Percentiles rank a stretch among this genome's conserved stretches.
Evolutionary conservation across 768 basidiomycete species (phyloP).

Genomic region (Leccinum longicurvipes): DNA sequence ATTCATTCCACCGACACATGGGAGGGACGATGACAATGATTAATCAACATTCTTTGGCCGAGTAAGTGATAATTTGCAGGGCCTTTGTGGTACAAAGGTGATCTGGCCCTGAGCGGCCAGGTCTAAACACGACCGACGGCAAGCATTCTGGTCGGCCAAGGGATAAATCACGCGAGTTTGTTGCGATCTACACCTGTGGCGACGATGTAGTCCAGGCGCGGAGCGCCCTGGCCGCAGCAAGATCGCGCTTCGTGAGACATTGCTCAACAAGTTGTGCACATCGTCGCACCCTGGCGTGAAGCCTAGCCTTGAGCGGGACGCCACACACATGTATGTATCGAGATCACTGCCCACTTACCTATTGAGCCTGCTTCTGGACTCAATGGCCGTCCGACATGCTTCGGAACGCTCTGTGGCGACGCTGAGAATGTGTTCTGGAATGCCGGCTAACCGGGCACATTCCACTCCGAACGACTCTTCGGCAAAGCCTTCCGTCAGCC

Average conservation of each 20-base stretch:
- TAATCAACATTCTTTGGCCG: not conserved
- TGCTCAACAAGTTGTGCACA: slow-evolving; percentile 25
- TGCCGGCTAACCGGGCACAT: slow-evolving; percentile 82
- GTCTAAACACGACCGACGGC: too few species aligned
- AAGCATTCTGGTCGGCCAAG: not conserved
- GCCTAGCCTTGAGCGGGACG: not conserved
- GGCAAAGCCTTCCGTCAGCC: slow-evolving; percentile 67
- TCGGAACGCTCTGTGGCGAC: slow-evolving; percentile 56
- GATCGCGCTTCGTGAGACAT: slow-evolving; percentile 23
- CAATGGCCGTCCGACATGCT: slow-evolving; percentile 51
- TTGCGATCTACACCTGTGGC: slow-evolving; percentile 7
- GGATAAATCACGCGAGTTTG: not conserved
- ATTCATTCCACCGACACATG: not conserved
- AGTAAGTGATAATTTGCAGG: not conserved
- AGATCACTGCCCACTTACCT: slow-evolving; percentile 36
- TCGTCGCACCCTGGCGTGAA: slow-evolving; percentile 24
- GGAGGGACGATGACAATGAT: too few species aligned
- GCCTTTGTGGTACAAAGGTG: not conserved
- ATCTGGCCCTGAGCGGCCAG: too few species aligned
- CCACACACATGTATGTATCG: not conserved
- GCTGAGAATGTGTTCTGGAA: slow-evolving; percentile 67
- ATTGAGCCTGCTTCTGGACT: slow-evolving; percentile 47
- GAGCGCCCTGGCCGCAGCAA: slow-evolving; percentile 20
- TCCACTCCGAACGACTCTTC: slow-evolving; percentile 89
- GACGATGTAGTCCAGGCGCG: slow-evolving; percentile 11